Base-by-base conservation (phyloP, 2,329 filamentous ascomycete species). In the Davidsoniella virescens region DNA sequence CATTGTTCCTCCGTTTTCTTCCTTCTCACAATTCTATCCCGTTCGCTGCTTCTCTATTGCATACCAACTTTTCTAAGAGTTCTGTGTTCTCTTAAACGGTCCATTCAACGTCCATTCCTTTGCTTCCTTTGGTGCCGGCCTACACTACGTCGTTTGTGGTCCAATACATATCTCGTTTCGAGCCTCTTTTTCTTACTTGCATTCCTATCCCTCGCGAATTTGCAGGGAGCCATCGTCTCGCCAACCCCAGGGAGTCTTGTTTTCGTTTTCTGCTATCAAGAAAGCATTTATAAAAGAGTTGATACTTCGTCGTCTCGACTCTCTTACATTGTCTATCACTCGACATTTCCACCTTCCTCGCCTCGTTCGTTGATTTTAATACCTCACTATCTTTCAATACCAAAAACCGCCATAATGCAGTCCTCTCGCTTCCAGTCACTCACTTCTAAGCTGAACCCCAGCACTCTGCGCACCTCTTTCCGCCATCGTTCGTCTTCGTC, bases 391-490 rank as follows among this genome's bases (percentile, higher is more conserved):
- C 29, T 14, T 29, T 33, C 26, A n/a, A 17, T 26, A 14, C 7
- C 18, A 6, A 39, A n/a, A 39, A 54, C 47, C 42, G 48, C 53
- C 61, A 67, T 57, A 39, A 72, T 72, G 70, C 67, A 70, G 56
- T 58, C 64, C 43, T 65, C 69, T 7, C 69, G 70, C 57, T 69
- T 75, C 63, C 67, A 74, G 54, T 60, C 64, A 54, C 67, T 75
- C 60, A 63, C 69, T 51, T 62, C 66, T 51, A 72, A 72, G 64
- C 70, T 76, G 63, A 69, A 70, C 9, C 63, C 68, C n/a, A 63
- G 61, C 47, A 39, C 49, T 39, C 60, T 78, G 44, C 71, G 72
- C 54, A 70, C 67, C 44, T 73, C 72, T 8, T 67, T 76, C 61
- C 72, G 73, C 53, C 47, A 54, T 45, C 70, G 73, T 52, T 69